Evolutionary conservation across 140 eudicot genomes (phyloP), one percentile per base, ranked within the genome.

Genomic region (Ambrosia hybrid): DNA sequence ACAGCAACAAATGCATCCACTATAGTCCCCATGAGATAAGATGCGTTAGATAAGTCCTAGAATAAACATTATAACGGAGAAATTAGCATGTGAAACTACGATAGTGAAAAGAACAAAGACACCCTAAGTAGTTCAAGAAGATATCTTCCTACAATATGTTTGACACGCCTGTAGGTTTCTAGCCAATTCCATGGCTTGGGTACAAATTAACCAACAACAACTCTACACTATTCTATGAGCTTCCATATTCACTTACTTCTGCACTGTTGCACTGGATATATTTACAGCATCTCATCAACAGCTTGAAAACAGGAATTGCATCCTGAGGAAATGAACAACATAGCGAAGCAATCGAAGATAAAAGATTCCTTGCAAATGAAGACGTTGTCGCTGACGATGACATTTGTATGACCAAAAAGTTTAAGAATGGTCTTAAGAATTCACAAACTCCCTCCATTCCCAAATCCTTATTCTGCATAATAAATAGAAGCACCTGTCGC

Each of bases 401-500:
- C 78, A 72, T 81, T 70, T 61, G 82, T 69, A 91, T 52, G 16
- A 88, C 83, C 41, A 84, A 51, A 82, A 72, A 83, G 73, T 81
- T 84, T 65, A 88, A 66, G 72, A 94, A 83, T 2, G 99, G 90
- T 57, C 79, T 81, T 63, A 94, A 65, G 70, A 86, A 94, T 10
- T 86, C 91, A 83, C 97, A 94, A 65, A 85, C 92, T 76, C 68
- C 81, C 56, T 72, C 77, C 85, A 90, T 83, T 77, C 96, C 96
- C 37, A 76, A 46, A 43, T 81, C 82, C 79, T 81, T 83, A 36
- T 81, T 76, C 81, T 83, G 88, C 78, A 65, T 61, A 65, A 91
- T 49, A 76, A 94, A 94, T 10, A 82, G 2, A 68, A 86, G 65
- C 71, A 91, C 95, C 84, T 94, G 96, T 51, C 80, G 85, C 66